Evolutionary conservation across 768 basidiomycete species (phyloP), one percentile per base, ranked within the genome.

Genomic region (Kwoniella dendrophila): DNA sequence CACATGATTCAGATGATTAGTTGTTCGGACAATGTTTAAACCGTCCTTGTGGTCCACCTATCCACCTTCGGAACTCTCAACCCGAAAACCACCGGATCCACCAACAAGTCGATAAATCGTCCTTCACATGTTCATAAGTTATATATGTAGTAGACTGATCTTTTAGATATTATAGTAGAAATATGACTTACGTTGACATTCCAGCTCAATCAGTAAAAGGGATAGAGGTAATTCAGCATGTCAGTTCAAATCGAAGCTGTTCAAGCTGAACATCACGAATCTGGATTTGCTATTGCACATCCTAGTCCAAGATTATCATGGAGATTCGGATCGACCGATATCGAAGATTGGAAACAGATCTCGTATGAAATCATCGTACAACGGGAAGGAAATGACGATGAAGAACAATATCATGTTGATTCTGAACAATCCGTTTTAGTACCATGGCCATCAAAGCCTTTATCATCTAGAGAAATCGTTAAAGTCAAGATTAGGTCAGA

Each of bases 271-370:
- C 71, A 73, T 38, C 66, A 68, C 33, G 62, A 64, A 43, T 63
- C 62, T 4, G 69, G 67, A 11, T 63, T 71, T 27, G 73, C 48
- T 14, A 64, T 75, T 34, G 67, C 45, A 7, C 40, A 64, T 34
- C 26, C 68, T 4, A 32, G 24, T 6, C 73, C 73, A 26, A 65
- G 74, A 43, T 57, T 77, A 8, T 73, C 75, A 4, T 77, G 75
- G 75, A 69, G 75, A 12, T 77, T 77, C 62, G 45, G 11, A 2
- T 53, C 57, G 12, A 34, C 62, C 52, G 55, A 59, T 1, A 29
- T 32, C 16, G 55, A 63, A 27, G 69, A 67, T 53, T 77, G 76
- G 76, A 51, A 30, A 14, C 76, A 77, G 50, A 29, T 43, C n/a
- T 51, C 59, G 2, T 77, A 77, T 53, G 70, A 69, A 29, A 32